A percentile compares a stretch with the other conserved stretches of the same genome.
phyloP scores from a whole-genome alignment of 371 early-diverging fungal species.

The Cokeromyces recurvatus region DNA sequence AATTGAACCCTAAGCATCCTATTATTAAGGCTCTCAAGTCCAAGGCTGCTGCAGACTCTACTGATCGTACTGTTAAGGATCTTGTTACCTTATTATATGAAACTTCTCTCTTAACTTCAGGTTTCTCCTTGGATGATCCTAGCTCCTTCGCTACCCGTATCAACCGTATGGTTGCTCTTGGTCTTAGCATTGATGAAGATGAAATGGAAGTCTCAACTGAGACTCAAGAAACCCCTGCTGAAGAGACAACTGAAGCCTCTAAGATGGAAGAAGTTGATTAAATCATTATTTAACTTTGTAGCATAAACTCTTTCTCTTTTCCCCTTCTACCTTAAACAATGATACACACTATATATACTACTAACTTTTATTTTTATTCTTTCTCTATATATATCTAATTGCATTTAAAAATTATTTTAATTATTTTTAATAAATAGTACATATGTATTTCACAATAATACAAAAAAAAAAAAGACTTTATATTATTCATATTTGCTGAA shows the following conservation, averaged over 20 bases:
- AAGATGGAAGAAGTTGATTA: conserved; percentile 98
- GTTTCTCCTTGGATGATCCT: conserved; percentile 96
- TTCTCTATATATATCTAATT: too few relatives aligned
- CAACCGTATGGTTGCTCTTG: conserved; percentile 97
- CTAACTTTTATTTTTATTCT: too few relatives aligned
- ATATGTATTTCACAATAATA: too few relatives aligned
- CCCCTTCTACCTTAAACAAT: too few relatives aligned
- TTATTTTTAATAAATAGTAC: too few relatives aligned
- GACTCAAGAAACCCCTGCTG: conserved; percentile 46
- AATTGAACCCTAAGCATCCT: conserved; percentile 94
- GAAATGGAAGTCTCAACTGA: conserved; percentile 51
- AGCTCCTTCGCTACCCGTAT: conserved; percentile 91
- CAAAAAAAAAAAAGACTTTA: too few relatives aligned
- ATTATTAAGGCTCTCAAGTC: conserved; percentile 90
- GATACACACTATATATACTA: too few relatives aligned
- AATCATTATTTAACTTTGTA: conserved; percentile 18
- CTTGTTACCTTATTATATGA: conserved; percentile 92
- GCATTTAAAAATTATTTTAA: too few relatives aligned
- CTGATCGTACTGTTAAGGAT: conserved; percentile 97
- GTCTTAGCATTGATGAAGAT: conserved; percentile 89
- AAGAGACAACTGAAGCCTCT: conserved; percentile 71
- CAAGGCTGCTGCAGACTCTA: conserved; percentile 87
- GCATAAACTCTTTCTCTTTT: too few relatives aligned
- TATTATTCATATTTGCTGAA: too few relatives aligned
- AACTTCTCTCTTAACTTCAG: conserved; percentile 92